Percentiles rank a stretch among this genome's conserved stretches.
Evolutionary conservation across 805 yeast genomes (phyloP).

Genomic region (Cephaloascus albidus): DNA sequence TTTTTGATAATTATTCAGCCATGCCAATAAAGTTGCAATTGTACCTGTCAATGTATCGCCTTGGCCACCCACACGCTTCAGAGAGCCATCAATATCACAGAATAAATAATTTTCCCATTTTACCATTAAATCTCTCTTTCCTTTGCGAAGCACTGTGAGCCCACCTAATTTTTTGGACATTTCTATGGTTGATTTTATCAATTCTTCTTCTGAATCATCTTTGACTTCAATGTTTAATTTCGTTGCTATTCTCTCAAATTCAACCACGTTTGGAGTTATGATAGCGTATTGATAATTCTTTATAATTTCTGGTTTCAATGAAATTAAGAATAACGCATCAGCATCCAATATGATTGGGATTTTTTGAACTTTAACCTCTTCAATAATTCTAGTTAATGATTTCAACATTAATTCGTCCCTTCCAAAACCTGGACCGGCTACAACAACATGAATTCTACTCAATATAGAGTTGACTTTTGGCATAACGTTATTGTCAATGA

Average conservation of each 20-base stretch:
- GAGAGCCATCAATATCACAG: constrained; percentile 50
- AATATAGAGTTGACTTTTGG: constrained; percentile 49
- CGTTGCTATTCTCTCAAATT: constrained; percentile 61
- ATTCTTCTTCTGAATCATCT: constrained; percentile 4
- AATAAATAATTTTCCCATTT: constrained; percentile 31
- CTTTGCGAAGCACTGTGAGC: constrained; percentile 67
- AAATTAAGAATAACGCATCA: constrained; percentile 68
- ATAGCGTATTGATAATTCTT: constrained; percentile 51
- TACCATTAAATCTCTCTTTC: constrained; percentile 55
- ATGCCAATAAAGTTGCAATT: constrained; percentile 72
- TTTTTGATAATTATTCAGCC: constrained; percentile 60
- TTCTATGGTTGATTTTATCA: constrained; percentile 19
- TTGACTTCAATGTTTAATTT: constrained; percentile 28
- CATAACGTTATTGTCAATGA: constrained; percentile 35
- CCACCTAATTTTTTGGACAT: constrained; percentile 45
- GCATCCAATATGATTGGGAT: constrained; percentile 85
- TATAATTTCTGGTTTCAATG: constrained; percentile 45
- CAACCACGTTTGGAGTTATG: constrained; percentile 85
- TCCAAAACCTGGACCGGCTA: constrained; percentile 93
- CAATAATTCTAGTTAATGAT: constrained; percentile 48
- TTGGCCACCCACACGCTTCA: constrained; percentile 89
- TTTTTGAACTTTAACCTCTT: constrained; percentile 42
- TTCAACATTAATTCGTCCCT: constrained; percentile 63
- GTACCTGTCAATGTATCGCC: constrained; percentile 90
- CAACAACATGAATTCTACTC: constrained; percentile 66